A percentile compares a stretch with the other conserved stretches of the same genome.
Conservation (phyloP, 2,329 filamentous ascomycete species). For the Ceratocystis huliohia region DNA sequence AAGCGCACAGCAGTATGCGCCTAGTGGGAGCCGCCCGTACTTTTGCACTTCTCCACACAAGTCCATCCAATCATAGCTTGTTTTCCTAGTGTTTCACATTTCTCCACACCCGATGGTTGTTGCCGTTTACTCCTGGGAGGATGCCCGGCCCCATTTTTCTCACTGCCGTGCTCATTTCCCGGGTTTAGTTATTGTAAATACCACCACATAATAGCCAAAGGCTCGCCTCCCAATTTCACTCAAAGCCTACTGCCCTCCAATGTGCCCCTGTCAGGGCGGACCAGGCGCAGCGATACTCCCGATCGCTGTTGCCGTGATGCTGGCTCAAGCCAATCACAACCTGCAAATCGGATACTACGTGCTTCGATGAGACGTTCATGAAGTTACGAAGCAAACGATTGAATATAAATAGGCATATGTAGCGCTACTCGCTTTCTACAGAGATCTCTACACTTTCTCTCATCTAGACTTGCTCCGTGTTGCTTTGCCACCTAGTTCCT, state of each 20-base stretch:
- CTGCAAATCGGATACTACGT: background rate
- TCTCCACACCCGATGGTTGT: background rate
- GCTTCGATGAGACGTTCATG: background rate
- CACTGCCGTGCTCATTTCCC: slow-evolving; percentile 24
- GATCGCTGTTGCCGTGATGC: background rate
- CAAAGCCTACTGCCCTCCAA: background rate
- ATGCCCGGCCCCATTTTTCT: slow-evolving; percentile 19
- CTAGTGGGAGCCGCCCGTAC: background rate
- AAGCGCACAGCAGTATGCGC: too few relatives aligned
- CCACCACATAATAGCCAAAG: background rate
- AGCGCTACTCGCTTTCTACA: background rate
- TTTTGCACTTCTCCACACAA: background rate
- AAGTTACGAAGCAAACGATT: background rate
- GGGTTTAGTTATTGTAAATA: background rate
- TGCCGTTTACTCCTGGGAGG: background rate
- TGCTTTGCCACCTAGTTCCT: background rate
- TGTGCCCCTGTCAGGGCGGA: background rate
- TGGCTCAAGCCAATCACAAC: background rate
- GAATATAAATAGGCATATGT: background rate
- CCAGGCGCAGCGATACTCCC: background rate
- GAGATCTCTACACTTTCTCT: background rate
- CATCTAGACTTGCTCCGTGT: background rate
- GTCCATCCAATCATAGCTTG: background rate
- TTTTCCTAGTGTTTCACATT: background rate
- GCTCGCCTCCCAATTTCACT: background rate